Base-by-base conservation (phyloP, 257 asterid species). In the Solanum chiquidenum region DNA sequence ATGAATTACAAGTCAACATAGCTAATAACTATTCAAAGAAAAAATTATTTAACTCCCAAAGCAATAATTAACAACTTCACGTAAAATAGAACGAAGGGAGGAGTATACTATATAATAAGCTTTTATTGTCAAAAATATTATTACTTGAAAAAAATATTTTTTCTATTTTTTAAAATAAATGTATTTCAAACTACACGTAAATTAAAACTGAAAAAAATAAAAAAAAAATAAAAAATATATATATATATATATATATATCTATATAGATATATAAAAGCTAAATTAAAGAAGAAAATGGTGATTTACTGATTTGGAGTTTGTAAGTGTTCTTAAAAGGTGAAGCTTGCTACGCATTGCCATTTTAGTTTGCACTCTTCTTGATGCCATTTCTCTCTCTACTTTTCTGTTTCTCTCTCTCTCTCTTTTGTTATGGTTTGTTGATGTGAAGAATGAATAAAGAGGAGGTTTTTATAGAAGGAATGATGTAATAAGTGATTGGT, bases 221-320 rank as follows among this genome's bases (percentile, higher is more conserved):
- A 12, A 11, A n/a, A n/a, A n/a, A n/a, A n/a, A n/a, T n/a, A n/a
- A n/a, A n/a, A n/a, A 46, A 49, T 37, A 37, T 6, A 37, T 35
- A 37, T 37, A 37, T 37, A 35, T 6, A 37, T 31, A 31, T 31
- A 35, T n/a, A n/a, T n/a, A n/a, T n/a, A n/a, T n/a, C n/a, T n/a
- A n/a, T n/a, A n/a, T n/a, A n/a, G 2, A 8, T 1, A 23, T 60
- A 18, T 18, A 55, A 4, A 52, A 60, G 6, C 69, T 60, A 46
- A 27, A n/a, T 18, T 68, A 58, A 66, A 58, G 31, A 76, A 9
- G 29, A 10, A 9, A 10, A 71, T 16, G 3, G 12, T 83, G 44
- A 7, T 52, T 87, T 95, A 94, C 98, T 31, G 98, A 91, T 93
- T 93, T 94, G 90, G 98, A 95, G 49, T 94, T 92, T 89, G 94